These are phyloP conservation scores for Phytophthora podocarpi DNA, from an alignment of 352 stramenopile species.

Conservation along the genomic window DNA sequence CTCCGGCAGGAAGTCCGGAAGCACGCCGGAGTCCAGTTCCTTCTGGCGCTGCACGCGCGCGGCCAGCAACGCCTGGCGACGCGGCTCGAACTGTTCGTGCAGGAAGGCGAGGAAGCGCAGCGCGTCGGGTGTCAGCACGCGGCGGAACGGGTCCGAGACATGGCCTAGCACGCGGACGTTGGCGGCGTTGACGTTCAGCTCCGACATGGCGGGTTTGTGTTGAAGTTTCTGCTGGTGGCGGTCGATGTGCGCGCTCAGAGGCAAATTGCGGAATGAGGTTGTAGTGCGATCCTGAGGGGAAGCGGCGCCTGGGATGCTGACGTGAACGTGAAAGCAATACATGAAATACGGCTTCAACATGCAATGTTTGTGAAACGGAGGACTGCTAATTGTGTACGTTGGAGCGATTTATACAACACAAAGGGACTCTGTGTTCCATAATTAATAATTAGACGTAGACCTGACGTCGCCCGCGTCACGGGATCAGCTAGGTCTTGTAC, in stretches of 20 bases:
- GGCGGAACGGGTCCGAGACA: constrained; percentile 75
- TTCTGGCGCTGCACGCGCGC: constrained; percentile 61
- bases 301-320: constrained; percentile 3
- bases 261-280: constrained; percentile 35
- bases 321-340: constrained; percentile 5
- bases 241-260: constrained; percentile 11
- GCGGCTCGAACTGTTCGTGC: constrained; percentile 86
- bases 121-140: constrained; percentile 91
- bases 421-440: too few species aligned
- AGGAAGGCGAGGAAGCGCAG: constrained; percentile 93
- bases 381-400: too few species aligned
- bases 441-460: constrained; percentile 1
- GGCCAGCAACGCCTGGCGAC: constrained; percentile 51
- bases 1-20: constrained; percentile 89
- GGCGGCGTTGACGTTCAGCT: constrained; percentile 50
- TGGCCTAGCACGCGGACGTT: constrained; percentile 88
- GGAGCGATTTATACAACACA: too few species aligned
- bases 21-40: constrained; percentile 86
- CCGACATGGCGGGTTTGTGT: constrained; percentile 41
- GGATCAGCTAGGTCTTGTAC: neutral
- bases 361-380: constrained; percentile 9
- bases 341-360: constrained; percentile 29
- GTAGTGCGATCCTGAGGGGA: constrained; percentile 18
- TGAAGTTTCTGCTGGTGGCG: neutral
- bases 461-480: constrained; percentile 25